These are phyloP conservation scores for Trametes elegans DNA, from an alignment of 768 basidiomycete species.

Conservation along the genomic window DNA sequence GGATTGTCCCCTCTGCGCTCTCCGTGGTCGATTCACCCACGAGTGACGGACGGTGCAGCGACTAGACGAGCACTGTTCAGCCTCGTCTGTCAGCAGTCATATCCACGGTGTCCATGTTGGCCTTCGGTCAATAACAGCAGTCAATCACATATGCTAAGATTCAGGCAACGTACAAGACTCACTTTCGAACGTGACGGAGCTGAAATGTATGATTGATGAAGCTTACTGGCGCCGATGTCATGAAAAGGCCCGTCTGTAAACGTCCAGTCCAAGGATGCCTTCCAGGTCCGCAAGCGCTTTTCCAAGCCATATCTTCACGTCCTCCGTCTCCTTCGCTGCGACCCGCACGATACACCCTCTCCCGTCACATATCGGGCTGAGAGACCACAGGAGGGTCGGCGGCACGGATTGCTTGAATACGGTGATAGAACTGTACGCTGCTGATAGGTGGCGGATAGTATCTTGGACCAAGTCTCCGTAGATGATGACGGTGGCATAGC, in stretches of 20 bases:
- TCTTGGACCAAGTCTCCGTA: constrained; percentile 60
- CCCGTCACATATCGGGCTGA: constrained; percentile 54
- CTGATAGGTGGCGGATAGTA: constrained; percentile 47
- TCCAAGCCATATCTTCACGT: constrained; percentile 68
- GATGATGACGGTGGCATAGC: constrained; percentile 86
- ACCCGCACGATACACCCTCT: constrained; percentile 63
- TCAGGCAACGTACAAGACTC: too few relatives aligned
- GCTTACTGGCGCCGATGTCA: background rate
- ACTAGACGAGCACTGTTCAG: too few relatives aligned
- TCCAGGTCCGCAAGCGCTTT: constrained; percentile 50
- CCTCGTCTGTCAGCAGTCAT: too few relatives aligned
- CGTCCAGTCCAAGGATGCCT: constrained; percentile 57
- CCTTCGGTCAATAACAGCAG: too few relatives aligned
- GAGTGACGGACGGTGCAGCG: too few relatives aligned
- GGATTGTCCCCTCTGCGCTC: too few relatives aligned
- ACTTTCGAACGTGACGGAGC: too few relatives aligned
- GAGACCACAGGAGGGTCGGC: constrained; percentile 75
- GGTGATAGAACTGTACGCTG: constrained; percentile 49
- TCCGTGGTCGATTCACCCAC: too few relatives aligned
- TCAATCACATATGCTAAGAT: too few relatives aligned
- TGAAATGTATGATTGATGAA: too few relatives aligned
- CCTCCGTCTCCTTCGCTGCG: constrained; percentile 76
- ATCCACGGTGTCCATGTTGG: too few relatives aligned
- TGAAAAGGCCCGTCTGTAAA: constrained; percentile 59
- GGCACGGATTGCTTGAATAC: constrained; percentile 60